Conservation (phyloP, 2,329 filamentous ascomycete species). For the Cytospora schulzeri region DNA sequence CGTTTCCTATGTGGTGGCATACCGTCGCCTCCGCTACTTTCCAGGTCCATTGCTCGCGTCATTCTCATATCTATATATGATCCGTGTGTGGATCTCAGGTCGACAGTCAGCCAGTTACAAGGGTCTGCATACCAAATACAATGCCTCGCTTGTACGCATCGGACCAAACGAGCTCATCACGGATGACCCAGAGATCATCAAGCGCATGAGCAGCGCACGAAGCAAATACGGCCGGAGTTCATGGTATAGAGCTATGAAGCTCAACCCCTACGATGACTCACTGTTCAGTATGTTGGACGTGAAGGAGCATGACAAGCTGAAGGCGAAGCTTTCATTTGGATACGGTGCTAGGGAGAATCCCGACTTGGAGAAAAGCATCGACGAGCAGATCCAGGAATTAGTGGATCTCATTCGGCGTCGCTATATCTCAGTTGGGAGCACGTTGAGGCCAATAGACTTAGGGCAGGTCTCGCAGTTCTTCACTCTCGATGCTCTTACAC, state of each 20-base stretch:
- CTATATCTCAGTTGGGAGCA: slow-evolving; percentile 41
- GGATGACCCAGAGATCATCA: slow-evolving; percentile 31
- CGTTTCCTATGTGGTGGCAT: slow-evolving; percentile 15
- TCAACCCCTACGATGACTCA: slow-evolving; percentile 10
- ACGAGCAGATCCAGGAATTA: slow-evolving; percentile 48
- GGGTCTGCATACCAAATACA: slow-evolving; percentile 32
- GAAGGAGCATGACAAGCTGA: slow-evolving; percentile 35
- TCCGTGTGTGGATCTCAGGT: slow-evolving; percentile 29
- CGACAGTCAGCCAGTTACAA: slow-evolving; percentile 32
- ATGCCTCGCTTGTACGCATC: slow-evolving; percentile 33
- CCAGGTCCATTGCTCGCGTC: slow-evolving; percentile 32
- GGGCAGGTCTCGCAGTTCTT: slow-evolving; percentile 54
- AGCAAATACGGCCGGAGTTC: slow-evolving; percentile 5
- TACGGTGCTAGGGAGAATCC: slow-evolving; percentile 56
- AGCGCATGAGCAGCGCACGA: slow-evolving; percentile 18
- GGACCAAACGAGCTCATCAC: slow-evolving; percentile 33
- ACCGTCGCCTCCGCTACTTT: slow-evolving; percentile 32
- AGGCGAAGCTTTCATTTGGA: slow-evolving; percentile 29
- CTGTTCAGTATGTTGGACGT: slow-evolving; percentile 27
- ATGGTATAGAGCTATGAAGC: slow-evolving; percentile 8
- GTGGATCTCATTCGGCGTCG: slow-evolving; percentile 51
- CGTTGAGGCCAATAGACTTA: slow-evolving; percentile 49
- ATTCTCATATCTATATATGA: slow-evolving; percentile 40
- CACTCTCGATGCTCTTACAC: slow-evolving; percentile 57
- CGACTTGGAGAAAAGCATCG: slow-evolving; percentile 51